Base-by-base conservation (phyloP, 1,284 basidiomycete species). In the Phlebopus sp. region DNA sequence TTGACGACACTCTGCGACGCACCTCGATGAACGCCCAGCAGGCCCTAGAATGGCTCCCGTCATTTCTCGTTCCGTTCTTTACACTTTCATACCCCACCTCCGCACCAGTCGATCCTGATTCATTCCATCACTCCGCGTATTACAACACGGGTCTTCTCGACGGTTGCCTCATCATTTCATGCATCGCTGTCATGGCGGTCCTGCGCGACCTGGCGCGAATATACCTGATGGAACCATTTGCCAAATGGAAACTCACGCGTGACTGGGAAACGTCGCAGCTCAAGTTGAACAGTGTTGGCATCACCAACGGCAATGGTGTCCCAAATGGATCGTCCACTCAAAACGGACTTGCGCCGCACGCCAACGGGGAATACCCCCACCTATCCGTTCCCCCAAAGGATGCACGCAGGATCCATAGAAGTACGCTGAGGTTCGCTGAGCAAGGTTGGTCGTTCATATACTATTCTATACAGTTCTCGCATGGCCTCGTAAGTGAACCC, bases 401-500 rank as follows among this genome's bases (percentile, higher is more conserved):
- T 57, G 69, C 75, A 9, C 76, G 72, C 37, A 75, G 71, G 54
- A 70, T 90, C 52, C 79, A 86, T 46, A 79, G 88, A 62, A 85
- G 81, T 54, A 82, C 92, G 37, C 67, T 89, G 40, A 77, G 96
- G 52, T 98, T 98, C 63, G 91, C 92, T 4, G 96, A 98, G 69
- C 96, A 99, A 70, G 89, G 91, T 44, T 99, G 93, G 91, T 82
- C 83, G 37, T 76, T 87, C 42, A 68, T 90, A 38, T 97, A 96
- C 70, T 95, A 91, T 65, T 71, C 79, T 31, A 57, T 81, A 6
- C 87, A 85, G 55, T 95, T 86, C 79, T 67, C 68, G 18, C 81
- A 85, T 59, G 94, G 94, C n/a, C 55, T 92, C 57, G 94, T 97
- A 65, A 70, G 94, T 84, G 31, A 46, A 44, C 55, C 37, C 50